phyloP scores from a whole-genome alignment of 306 rosid species.

The Parietaria judaica region DNA sequence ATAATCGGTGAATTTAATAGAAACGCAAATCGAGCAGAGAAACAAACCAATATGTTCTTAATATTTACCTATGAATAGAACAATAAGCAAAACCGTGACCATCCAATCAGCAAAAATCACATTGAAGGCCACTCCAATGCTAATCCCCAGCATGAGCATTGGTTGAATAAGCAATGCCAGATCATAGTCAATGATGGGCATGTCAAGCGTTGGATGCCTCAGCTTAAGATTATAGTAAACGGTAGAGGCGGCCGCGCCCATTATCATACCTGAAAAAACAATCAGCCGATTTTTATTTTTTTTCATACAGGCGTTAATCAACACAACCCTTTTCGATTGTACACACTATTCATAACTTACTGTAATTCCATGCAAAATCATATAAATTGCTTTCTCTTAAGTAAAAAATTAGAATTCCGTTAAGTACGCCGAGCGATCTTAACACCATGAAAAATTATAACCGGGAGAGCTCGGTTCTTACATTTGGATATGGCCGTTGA shows the following conservation, averaged over 20 bases:
- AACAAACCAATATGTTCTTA: background rate
- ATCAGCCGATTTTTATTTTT: background rate
- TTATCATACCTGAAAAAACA: conserved; percentile 67
- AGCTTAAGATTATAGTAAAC: conserved; percentile 74
- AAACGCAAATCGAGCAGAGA: background rate
- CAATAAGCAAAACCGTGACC: conserved; percentile 79
- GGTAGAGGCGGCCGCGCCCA: conserved; percentile 82
- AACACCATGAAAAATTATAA: no score
- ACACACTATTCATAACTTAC: no score
- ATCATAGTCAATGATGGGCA: conserved; percentile 89
- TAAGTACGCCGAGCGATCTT: no score
- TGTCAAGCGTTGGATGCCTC: conserved; percentile 62
- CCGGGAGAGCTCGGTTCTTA: conserved; percentile 19
- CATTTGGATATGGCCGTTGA: conserved; percentile 97
- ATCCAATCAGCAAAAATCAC: conserved; percentile 89
- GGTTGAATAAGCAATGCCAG: conserved; percentile 84
- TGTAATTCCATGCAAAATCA: no score
- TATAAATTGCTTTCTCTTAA: no score
- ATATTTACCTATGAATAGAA: conserved; percentile 62
- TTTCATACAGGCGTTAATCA: no score
- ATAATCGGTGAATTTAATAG: conserved; percentile 1
- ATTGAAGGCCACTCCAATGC: conserved; percentile 81
- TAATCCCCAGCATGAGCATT: conserved; percentile 93
- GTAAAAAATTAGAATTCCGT: no score
- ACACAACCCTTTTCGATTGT: no score